Evolutionary conservation across 2,329 filamentous ascomycete species (phyloP), one percentile per base, ranked within the genome.

Genomic region (Venturia pyrina): DNA sequence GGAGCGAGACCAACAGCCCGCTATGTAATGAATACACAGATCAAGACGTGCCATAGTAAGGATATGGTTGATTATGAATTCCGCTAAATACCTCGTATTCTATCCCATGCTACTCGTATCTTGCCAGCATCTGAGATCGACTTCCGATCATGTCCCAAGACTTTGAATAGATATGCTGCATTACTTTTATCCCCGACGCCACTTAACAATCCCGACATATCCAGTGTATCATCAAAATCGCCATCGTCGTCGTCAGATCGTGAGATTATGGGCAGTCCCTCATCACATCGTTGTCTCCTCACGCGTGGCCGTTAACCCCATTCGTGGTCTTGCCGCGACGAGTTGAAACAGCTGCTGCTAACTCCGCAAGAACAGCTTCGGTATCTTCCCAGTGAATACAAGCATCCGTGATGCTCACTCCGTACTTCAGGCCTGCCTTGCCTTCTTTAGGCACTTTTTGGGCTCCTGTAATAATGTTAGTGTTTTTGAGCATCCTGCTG

Each of bases 321-420:
- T 59, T 59, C 32, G 53, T 34, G 32, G 28, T 24, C 21, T 32
- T 64, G 43, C 81, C 83, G 75, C 90, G 85, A 72, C 91, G 85
- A 75, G 88, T 84, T 74, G 87, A 87, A 65, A 97, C 91, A 37
- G 92, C 90, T 64, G 87, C 83, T 21, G 93, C 93, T 57, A 99
- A 84, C 63, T 82, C 82, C 70, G 89, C 88, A 13, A 98, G 85
- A 1, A 93, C 89, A 0, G 80, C 79, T 71, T 93, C 88, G 3
- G 95, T 98, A 71, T 96, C 91, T 69, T 93, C 87, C 93, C 93
- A 98, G 77, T 87, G 83, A 75, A 99, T 97, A 79, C 95, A 99
- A 62, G 95, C 93, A 78, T 99, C 95, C 0, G 95, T 99, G 77
- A 98, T 98, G 76, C 90, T 95, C 74, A 98, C 90, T 72, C 95